Base-by-base conservation (phyloP, 257 asterid genomes). In the Hygrophila difformis region DNA sequence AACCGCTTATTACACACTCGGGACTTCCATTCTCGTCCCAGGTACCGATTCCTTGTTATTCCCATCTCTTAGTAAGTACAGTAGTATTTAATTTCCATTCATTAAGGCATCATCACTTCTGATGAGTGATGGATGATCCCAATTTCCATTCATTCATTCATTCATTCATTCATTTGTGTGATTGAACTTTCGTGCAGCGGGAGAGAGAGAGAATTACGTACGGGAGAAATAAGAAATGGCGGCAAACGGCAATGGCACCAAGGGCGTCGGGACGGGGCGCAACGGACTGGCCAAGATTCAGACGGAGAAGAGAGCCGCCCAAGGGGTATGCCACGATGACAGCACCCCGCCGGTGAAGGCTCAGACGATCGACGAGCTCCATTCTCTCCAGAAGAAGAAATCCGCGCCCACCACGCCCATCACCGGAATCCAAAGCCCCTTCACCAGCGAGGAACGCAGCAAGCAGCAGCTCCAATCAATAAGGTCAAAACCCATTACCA, bases 331-430 rank as follows among this genome's bases (percentile, higher is more conserved):
- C 61, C 76, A 64, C 49, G 82, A 77, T 54, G 87, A 77, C 61
- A 74, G 76, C 38, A 63, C 82, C 50, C 47, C 79, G 39, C 78
- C 87, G 45, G 70, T 77, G 65, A 77, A 59, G 62, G 87, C 82
- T 17, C 75, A 77, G 70, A 73, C 79, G 36, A 70, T 73, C 6
- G 82, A 77, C 53, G 87, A 77, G 67, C 87, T 77, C 44, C 87
- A 73, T 49, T 73, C 82, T 21, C 79, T 77, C 2, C 87, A 77
- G 79, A 70, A 29, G 74, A 77, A 77, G 72, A 77, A 67, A 56
- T 77, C 87, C 18, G 83, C 79, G 10, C 83, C 83, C 3, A 73
- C 70, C 11, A 73, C 87, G 18, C 87, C 87, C 5, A 41, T 53
- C 47, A 12, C 52, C 9, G 77, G 71, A 23, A 33, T 37, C 19